phyloP scores from a whole-genome alignment of 1,284 basidiomycete genomes.

The Phlebopus sp. region DNA sequence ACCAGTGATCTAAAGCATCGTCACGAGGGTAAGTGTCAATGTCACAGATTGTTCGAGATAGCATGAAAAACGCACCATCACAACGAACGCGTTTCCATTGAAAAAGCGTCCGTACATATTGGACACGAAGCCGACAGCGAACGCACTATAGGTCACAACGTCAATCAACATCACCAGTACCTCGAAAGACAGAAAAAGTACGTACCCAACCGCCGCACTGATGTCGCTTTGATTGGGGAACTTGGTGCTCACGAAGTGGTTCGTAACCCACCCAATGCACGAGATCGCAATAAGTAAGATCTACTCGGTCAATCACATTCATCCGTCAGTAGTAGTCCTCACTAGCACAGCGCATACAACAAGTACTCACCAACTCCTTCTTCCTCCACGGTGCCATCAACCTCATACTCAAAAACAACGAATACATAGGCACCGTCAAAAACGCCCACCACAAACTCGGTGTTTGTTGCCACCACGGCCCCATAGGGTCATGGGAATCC shows the following conservation, averaged over 20 bases:
- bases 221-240: constrained; percentile 75
- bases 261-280: constrained; percentile 76
- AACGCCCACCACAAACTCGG: constrained; percentile 66
- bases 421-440: constrained; percentile 78
- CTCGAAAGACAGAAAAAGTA: constrained; percentile 11
- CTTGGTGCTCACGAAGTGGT: constrained; percentile 66
- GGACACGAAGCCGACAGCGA: constrained; percentile 80
- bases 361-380: constrained; percentile 61
- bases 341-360: too few relatives aligned
- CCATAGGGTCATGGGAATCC: constrained; percentile 49
- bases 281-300: constrained; percentile 61
- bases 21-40: background rate
- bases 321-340: background rate
- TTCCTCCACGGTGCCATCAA: constrained; percentile 73
- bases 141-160: constrained; percentile 47
- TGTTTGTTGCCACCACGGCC: constrained; percentile 60
- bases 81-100: constrained; percentile 74
- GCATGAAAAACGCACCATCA: constrained; percentile 52
- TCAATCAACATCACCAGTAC: background rate
- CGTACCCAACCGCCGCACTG: constrained; percentile 65
- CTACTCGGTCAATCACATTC: constrained; percentile 35
- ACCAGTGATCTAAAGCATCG: constrained; percentile 57
- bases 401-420: constrained; percentile 70
- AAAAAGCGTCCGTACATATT: constrained; percentile 84
- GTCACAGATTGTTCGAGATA: background rate